Evolutionary conservation across 768 basidiomycete genomes (phyloP).

Genomic region (Leccinum pellstonianum): DNA sequence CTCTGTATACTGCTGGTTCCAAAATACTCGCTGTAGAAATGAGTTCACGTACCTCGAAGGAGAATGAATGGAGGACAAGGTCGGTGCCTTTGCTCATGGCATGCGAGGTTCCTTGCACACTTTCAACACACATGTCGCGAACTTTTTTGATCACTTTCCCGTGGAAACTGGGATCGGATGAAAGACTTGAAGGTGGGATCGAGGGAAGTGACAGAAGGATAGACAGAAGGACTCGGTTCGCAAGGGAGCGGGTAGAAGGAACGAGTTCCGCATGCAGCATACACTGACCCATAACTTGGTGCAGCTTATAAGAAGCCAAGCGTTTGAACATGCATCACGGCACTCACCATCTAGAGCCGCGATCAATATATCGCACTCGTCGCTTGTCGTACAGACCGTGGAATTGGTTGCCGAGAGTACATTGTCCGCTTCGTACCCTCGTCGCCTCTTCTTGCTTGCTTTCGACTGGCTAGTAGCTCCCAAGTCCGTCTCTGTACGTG

Average conservation of each 20-base stretch:
- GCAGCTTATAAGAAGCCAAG: conserved; percentile 7
- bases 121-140: conserved; percentile 45
- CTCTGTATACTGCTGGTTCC: conserved; percentile 16
- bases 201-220: conserved; percentile 55
- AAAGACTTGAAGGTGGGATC: conserved; percentile 53
- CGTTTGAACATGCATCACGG: neutral
- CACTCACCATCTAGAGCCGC: conserved; percentile 58
- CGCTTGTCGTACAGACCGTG: conserved; percentile 46
- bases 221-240: conserved; percentile 56
- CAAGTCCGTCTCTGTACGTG: conserved; percentile 29
- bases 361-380: conserved; percentile 54
- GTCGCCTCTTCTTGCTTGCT: conserved; percentile 66
- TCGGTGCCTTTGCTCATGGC: conserved; percentile 61
- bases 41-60: conserved; percentile 31
- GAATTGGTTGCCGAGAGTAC: conserved; percentile 52
- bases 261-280: conserved; percentile 52
- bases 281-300: conserved; percentile 48
- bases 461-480: conserved; percentile 34
- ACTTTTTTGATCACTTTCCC: conserved; percentile 44
- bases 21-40: neutral
- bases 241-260: conserved; percentile 55
- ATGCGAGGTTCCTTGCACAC: conserved; percentile 53
- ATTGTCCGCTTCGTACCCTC: conserved; percentile 75
- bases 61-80: conserved; percentile 48
- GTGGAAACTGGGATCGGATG: conserved; percentile 51